These are phyloP conservation scores for Calonectria pseudoreteaudii DNA, from an alignment of 2,329 filamentous ascomycete species.

Conservation along the genomic window DNA sequence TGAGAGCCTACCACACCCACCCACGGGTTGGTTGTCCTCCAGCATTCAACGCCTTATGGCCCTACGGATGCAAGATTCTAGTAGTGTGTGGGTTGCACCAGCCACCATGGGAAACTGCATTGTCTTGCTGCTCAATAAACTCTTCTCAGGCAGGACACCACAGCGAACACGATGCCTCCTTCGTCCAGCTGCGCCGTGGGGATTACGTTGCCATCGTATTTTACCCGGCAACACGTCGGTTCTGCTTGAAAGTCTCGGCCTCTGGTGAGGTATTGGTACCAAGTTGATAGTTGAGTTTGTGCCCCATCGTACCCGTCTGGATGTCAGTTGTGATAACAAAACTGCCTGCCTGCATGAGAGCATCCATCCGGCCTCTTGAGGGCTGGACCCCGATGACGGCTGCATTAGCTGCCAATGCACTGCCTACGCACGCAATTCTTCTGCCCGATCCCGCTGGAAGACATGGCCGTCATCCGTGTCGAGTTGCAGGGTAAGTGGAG, in stretches of 20 bases:
- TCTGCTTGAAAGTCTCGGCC: not conserved
- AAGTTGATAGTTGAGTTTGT: not conserved
- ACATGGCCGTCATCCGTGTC: not conserved
- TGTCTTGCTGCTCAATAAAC: not conserved
- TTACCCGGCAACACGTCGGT: slow-evolving; percentile 4
- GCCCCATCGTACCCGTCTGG: not conserved
- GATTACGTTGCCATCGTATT: slow-evolving; percentile 1
- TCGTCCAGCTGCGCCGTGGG: not conserved
- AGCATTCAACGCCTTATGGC: not conserved
- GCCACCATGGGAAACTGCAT: not conserved
- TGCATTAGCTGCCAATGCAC: not conserved
- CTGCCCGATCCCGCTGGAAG: not conserved
- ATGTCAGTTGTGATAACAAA: slow-evolving; percentile 4
- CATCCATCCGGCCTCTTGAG: not conserved
- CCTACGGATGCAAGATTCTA: not conserved
- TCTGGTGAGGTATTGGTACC: not conserved
- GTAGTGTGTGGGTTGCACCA: slow-evolving; percentile 5
- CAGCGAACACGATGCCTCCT: slow-evolving; percentile 15
- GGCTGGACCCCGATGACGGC: slow-evolving; percentile 6
- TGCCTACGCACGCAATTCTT: slow-evolving; percentile 10
- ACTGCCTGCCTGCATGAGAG: not conserved
- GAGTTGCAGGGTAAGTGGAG: not conserved
- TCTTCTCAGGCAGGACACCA: slow-evolving; percentile 15
- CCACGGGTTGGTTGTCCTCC: not conserved
- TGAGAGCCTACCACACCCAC: not conserved